Conservation (phyloP, 352 stramenopile species). For the Phytophthora capsici region DNA sequence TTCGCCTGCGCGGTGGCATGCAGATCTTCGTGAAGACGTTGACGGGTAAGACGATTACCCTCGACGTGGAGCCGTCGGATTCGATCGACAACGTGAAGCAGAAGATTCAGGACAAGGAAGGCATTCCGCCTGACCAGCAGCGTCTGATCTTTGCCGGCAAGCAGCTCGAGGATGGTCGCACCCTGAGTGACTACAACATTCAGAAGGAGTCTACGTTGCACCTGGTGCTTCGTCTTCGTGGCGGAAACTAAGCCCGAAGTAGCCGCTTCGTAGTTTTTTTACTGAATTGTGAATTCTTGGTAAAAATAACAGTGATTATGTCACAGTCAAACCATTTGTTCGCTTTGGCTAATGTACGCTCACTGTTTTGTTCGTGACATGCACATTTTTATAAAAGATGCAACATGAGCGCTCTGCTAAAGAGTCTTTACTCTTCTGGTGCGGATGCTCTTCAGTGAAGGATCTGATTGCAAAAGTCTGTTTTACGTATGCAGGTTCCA, state of each 20-base stretch:
- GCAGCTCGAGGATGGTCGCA: conserved; percentile 84
- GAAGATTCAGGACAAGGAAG: conserved; percentile 54
- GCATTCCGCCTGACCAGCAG: conserved; percentile 95
- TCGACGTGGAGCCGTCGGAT: conserved; percentile 28
- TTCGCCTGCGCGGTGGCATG: conserved; percentile 52
- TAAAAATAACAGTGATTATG: conserved; percentile 13
- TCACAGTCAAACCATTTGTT: not conserved
- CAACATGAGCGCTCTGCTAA: no score
- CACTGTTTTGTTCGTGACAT: no score
- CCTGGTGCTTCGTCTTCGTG: conserved; percentile 26
- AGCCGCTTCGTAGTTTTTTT: not conserved
- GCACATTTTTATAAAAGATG: no score
- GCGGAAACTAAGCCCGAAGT: conserved; percentile 11
- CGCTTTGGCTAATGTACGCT: no score
- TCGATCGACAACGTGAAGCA: conserved; percentile 34
- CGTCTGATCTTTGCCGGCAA: conserved; percentile 96
- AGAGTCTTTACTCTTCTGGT: no score
- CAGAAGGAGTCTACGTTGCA: conserved; percentile 35
- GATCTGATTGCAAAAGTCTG: no score
- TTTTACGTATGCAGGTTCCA: no score
- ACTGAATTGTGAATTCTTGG: not conserved
- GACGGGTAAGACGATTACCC: conserved; percentile 33
- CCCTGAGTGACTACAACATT: conserved; percentile 34
- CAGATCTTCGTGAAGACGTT: conserved; percentile 40
- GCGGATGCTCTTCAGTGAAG: no score